Evolutionary conservation across 768 basidiomycete species (phyloP).

Genomic region (Russula earlei): DNA sequence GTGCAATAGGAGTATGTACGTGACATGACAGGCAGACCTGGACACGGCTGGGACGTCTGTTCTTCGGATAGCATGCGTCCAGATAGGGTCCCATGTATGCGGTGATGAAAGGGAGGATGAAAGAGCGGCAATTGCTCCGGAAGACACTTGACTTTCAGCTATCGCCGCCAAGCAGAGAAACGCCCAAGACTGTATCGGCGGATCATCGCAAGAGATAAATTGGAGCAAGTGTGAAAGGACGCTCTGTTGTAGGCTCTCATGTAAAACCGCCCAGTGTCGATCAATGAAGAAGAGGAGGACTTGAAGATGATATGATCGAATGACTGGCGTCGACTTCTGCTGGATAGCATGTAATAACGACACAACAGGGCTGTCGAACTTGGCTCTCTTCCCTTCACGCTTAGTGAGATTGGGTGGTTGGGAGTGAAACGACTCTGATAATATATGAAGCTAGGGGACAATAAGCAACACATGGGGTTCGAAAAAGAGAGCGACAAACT

Average conservation of each 20-base stretch:
- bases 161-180: conserved; percentile 75
- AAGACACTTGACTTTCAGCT: conserved; percentile 27
- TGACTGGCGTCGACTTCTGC: conserved; percentile 25
- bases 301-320: conserved; percentile 53
- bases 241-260: conserved; percentile 45
- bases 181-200: conserved; percentile 69
- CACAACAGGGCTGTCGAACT: conserved; percentile 50
- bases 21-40: conserved; percentile 71
- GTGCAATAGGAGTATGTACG: conserved; percentile 42
- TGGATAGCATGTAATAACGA: conserved; percentile 45
- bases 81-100: conserved; percentile 60
- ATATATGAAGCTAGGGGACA: conserved; percentile 44
- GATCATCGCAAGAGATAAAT: conserved; percentile 56
- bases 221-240: conserved; percentile 48
- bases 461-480: conserved; percentile 1
- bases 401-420: conserved; percentile 28
- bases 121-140: conserved; percentile 6
- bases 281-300: conserved; percentile 78
- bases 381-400: conserved; percentile 40
- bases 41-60: conserved; percentile 57
- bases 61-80: conserved; percentile 75
- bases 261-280: conserved; percentile 60
- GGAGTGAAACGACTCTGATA: conserved; percentile 46
- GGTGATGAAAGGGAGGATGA: conserved; percentile 5
- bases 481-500: conserved; percentile 32